phyloP scores from a whole-genome alignment of 1,284 basidiomycete species.

The Pseudozyma tsukubaensis region DNA sequence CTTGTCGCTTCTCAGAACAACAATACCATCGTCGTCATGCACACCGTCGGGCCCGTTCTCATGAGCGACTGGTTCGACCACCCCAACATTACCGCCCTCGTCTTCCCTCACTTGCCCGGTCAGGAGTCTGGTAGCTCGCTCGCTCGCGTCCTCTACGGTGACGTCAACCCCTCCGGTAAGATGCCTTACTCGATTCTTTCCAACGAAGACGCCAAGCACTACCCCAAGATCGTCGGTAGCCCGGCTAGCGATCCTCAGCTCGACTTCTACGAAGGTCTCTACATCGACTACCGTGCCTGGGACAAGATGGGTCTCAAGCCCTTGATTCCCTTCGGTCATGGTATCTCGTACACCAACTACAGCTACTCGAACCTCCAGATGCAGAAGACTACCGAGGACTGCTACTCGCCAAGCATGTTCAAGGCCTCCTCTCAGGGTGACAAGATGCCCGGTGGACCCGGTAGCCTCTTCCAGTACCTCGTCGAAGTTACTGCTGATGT shows the following conservation, averaged over 20 bases:
- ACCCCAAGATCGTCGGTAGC: conserved; percentile 67
- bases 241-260: conserved; percentile 71
- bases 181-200: conserved; percentile 44
- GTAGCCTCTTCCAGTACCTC: conserved; percentile 71
- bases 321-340: conserved; percentile 82
- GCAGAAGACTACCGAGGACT: conserved; percentile 22
- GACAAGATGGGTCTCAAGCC: conserved; percentile 76
- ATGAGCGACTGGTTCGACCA: conserved; percentile 49
- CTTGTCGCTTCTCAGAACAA: conserved; percentile 69
- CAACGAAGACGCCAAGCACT: conserved; percentile 40
- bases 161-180: conserved; percentile 42
- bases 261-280: conserved; percentile 76
- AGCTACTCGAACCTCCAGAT: conserved; percentile 31
- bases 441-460: conserved; percentile 36
- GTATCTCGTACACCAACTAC: conserved; percentile 85
- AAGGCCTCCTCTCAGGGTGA: conserved; percentile 16
- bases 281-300: conserved; percentile 78
- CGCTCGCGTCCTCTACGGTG: conserved; percentile 41
- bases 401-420: conserved; percentile 27
- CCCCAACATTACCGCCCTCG: conserved; percentile 45
- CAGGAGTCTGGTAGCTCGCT: conserved; percentile 47
- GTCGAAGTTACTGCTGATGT: conserved; percentile 69
- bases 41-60: conserved; percentile 71
- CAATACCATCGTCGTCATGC: conserved; percentile 84
- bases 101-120: conserved; percentile 45